Evolutionary conservation across 1,284 basidiomycete genomes (phyloP), one percentile per base, ranked within the genome.

Genomic region (Cutaneotrichosporon daszewskae): DNA sequence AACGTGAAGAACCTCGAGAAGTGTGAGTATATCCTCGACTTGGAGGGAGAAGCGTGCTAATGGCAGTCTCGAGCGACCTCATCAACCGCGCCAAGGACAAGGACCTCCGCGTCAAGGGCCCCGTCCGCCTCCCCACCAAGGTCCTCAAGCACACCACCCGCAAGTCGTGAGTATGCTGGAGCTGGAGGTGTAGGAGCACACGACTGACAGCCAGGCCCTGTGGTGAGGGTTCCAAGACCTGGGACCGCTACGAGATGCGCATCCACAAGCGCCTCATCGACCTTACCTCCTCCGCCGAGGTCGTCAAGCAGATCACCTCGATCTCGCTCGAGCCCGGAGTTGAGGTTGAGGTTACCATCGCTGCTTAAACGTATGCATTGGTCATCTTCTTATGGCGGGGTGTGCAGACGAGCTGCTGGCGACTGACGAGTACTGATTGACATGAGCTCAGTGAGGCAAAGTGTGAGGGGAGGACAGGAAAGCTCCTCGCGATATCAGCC

Each of bases 191-290:
- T n/a, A n/a, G n/a, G n/a, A n/a, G n/a, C 8, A 33, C 39, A 26
- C 14, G 18, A 27, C 40, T 42, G 9, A 42, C 36, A 19, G 25
- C 16, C 65, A 92, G 87, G 87, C 71, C 92, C 76, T 95, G 95
- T 73, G 95, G 95, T 92, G 95, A 98, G 77, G 95, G 95, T 81
- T 94, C 89, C 69, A 98, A 99, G 85, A 99, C 95, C 71, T 99
- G 95, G 95, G 95, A 98, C 76, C 84, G 88, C 68, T 98, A 92
- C 76, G 94, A 99, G 78, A 84, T 99, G 77, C 91, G 92, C 79
- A 82, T 99, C 62, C 94, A 99, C 85, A 99, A 99, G 80, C 88
- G 95, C 68, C 81, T 98, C 73, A 98, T 99, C 71, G 95, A 99
- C 80, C 79, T 99, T 57, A 90, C 94, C 79, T 92, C 92, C 50